These are phyloP conservation scores for Hypoxylon crocopeplum DNA, from an alignment of 495 filamentous ascomycete species.

Conservation along the genomic window DNA sequence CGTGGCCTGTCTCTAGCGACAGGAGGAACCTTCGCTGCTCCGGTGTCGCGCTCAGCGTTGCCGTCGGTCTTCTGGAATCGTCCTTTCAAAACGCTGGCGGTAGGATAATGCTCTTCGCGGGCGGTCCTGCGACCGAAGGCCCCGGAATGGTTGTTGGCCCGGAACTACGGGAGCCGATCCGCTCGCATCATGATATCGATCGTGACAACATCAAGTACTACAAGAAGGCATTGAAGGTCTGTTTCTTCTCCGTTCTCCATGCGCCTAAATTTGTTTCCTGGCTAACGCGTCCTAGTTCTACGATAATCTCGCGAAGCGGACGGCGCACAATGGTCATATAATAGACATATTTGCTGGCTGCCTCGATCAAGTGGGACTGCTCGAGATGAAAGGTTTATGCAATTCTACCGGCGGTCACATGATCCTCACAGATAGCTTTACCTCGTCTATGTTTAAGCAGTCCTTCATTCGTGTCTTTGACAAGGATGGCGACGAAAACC, in stretches of 20 bases:
- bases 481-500: slow-evolving; percentile 91
- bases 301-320: slow-evolving; percentile 93
- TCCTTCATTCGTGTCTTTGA: slow-evolving; percentile 98
- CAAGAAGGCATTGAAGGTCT: slow-evolving; percentile 97
- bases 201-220: slow-evolving; percentile 99
- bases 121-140: slow-evolving; percentile 94
- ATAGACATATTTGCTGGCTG: slow-evolving; percentile 98
- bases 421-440: slow-evolving; percentile 98
- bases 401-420: slow-evolving; percentile 98
- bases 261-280: background rate
- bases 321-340: slow-evolving; percentile 95
- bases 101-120: slow-evolving; percentile 96
- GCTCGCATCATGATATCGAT: slow-evolving; percentile 99
- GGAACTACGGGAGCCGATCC: slow-evolving; percentile 96
- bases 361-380: slow-evolving; percentile 94
- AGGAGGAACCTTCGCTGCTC: slow-evolving; percentile 92
- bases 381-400: slow-evolving; percentile 98
- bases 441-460: slow-evolving; percentile 99
- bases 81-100: slow-evolving; percentile 95
- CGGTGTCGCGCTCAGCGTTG: slow-evolving; percentile 94
- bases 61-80: slow-evolving; percentile 88
- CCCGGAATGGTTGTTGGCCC: slow-evolving; percentile 96
- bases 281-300: slow-evolving; percentile 76
- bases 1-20: slow-evolving; percentile 97
- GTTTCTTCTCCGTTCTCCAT: slow-evolving; percentile 4